Percentiles rank a stretch among this genome's conserved stretches.
These are phyloP conservation scores for Theileria equi DNA, from an alignment of 169 alveolate species.

Conservation along the genomic window DNA sequence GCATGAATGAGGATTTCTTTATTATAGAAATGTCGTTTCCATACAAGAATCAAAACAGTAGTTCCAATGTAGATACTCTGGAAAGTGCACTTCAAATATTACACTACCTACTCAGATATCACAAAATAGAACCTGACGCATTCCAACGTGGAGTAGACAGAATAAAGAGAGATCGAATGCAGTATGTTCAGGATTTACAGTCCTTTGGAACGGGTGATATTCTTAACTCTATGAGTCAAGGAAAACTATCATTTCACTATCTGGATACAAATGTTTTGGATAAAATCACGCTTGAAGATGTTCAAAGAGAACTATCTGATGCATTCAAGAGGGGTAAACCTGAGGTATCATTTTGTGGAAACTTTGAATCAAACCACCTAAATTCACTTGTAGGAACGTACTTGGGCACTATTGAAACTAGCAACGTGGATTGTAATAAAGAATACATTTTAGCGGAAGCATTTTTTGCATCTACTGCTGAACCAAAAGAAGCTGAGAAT, in stretches of 20 bases:
- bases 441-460: background rate
- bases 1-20: conserved; percentile 73
- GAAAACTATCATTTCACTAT: conserved; percentile 61
- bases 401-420: conserved; percentile 37
- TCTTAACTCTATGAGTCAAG: conserved; percentile 65
- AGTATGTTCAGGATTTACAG: conserved; percentile 44
- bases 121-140: conserved; percentile 72
- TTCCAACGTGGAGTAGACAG: conserved; percentile 76
- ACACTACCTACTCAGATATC: conserved; percentile 18
- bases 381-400: conserved; percentile 31
- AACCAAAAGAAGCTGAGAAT: background rate
- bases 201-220: conserved; percentile 69
- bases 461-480: background rate
- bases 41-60: conserved; percentile 31
- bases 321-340: conserved; percentile 34
- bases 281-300: conserved; percentile 42
- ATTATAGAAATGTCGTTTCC: conserved; percentile 71
- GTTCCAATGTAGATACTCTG: conserved; percentile 44
- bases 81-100: conserved; percentile 43
- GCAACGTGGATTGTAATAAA: too few species aligned
- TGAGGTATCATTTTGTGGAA: conserved; percentile 31
- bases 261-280: conserved; percentile 40
- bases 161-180: conserved; percentile 87
- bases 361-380: conserved; percentile 2
- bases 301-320: conserved; percentile 29